A percentile compares a stretch with the other conserved stretches of the same genome.
Evolutionary conservation across 441 rosid species (phyloP).

Genomic region (Biscutella laevigata): DNA sequence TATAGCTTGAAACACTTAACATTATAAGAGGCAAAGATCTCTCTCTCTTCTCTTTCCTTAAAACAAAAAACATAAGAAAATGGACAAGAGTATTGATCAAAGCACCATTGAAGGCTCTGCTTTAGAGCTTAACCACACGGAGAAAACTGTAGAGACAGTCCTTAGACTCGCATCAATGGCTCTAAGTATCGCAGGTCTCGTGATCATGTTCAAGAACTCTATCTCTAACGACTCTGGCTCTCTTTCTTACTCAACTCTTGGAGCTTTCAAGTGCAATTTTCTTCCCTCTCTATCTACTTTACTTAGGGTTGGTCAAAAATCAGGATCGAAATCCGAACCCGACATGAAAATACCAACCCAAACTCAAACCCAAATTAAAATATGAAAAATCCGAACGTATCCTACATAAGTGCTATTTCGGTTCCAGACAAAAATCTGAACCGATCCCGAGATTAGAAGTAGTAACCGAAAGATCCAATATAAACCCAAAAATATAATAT

Average conservation of each 20-base stretch:
- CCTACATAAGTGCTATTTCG: too few species aligned
- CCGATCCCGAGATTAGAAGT: too few species aligned
- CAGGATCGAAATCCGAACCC: too few species aligned
- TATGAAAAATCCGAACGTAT: too few species aligned
- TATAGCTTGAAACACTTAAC: neutral
- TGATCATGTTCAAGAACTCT: conserved; percentile 59
- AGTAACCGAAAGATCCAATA: too few species aligned
- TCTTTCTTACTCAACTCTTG: conserved; percentile 64
- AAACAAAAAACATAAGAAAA: neutral
- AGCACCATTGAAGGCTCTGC: neutral
- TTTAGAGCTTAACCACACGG: conserved; percentile 9
- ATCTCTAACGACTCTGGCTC: conserved; percentile 58
- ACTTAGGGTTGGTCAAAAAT: too few species aligned
- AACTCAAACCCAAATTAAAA: too few species aligned
- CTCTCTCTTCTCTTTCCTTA: neutral
- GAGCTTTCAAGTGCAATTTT: conserved; percentile 56
- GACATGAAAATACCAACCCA: too few species aligned
- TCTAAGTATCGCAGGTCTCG: conserved; percentile 50
- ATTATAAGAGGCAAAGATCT: conserved; percentile 13
- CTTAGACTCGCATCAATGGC: conserved; percentile 53
- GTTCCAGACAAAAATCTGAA: too few species aligned
- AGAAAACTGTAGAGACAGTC: conserved; percentile 26
- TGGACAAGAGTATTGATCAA: conserved; percentile 15
- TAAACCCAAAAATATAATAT: too few species aligned
- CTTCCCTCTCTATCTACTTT: neutral